These are phyloP conservation scores for Cyclotella sp. DNA, from an alignment of 108 stramenopile genomes.

Conservation along the genomic window DNA sequence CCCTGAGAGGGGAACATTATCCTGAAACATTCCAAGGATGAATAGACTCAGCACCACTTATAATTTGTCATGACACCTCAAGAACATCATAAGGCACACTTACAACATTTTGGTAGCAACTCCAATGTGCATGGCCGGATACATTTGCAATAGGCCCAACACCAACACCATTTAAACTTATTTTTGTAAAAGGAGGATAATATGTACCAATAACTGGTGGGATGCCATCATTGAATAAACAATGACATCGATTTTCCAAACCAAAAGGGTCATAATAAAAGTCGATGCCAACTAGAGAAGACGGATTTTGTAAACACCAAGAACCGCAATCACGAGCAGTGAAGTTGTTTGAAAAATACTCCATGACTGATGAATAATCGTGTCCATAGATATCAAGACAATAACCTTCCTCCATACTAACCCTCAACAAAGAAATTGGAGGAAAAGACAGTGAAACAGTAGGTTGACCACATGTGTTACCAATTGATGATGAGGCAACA, in stretches of 20 bases:
- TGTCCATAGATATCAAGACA: slow-evolving; percentile 5
- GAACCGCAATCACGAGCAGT: neutral
- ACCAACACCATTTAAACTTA: neutral
- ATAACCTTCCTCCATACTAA: neutral
- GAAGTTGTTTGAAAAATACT: neutral
- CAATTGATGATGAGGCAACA: neutral
- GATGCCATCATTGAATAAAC: slow-evolving; percentile 9
- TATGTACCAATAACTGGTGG: neutral
- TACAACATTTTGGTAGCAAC: slow-evolving; percentile 1
- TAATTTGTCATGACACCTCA: too few species aligned
- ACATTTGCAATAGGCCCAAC: neutral
- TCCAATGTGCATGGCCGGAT: neutral
- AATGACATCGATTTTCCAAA: neutral
- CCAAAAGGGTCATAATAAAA: neutral
- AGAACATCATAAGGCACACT: neutral
- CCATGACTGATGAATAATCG: neutral
- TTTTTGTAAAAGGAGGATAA: neutral
- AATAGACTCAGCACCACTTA: too few species aligned
- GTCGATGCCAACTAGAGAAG: neutral
- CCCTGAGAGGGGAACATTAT: neutral
- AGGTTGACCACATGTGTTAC: neutral
- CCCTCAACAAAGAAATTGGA: neutral
- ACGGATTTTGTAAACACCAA: slow-evolving; percentile 1
- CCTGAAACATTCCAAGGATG: neutral
- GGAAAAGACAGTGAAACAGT: neutral